Conservation (phyloP, 2,329 filamentous ascomycete species). For the Arthrobotrys pseudoclavata region DNA sequence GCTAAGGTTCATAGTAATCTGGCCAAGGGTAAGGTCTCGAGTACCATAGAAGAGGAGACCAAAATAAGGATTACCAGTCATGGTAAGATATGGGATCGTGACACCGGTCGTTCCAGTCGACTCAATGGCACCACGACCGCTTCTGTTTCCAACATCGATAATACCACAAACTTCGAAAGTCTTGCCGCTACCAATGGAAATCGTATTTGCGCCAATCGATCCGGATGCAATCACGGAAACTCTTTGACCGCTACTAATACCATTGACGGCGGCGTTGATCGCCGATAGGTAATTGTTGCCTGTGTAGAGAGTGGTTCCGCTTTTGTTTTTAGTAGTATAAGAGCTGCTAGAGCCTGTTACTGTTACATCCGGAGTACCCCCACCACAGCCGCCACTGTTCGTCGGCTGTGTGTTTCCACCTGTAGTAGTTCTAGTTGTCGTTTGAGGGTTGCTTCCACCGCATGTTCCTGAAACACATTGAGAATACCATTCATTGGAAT, state of each 20-base stretch:
- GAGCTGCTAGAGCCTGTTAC: slow-evolving; percentile 69
- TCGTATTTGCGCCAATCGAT: slow-evolving; percentile 71
- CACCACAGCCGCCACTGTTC: background rate
- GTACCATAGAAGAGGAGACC: slow-evolving; percentile 72
- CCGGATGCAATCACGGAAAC: slow-evolving; percentile 72
- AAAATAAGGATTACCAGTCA: slow-evolving; percentile 74
- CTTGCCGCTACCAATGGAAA: slow-evolving; percentile 71
- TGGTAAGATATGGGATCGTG: slow-evolving; percentile 71
- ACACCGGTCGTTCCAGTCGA: slow-evolving; percentile 69
- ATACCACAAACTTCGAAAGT: slow-evolving; percentile 74
- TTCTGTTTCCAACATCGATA: slow-evolving; percentile 68
- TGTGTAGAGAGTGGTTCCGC: slow-evolving; percentile 69
- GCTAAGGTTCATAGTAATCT: slow-evolving; percentile 72
- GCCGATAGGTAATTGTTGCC: slow-evolving; percentile 72
- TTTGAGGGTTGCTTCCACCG: slow-evolving; percentile 11
- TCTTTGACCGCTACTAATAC: slow-evolving; percentile 70
- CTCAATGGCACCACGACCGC: slow-evolving; percentile 72
- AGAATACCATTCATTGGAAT: slow-evolving; percentile 67
- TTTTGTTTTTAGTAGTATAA: slow-evolving; percentile 68
- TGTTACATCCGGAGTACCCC: background rate
- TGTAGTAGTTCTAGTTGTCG: slow-evolving; percentile 12
- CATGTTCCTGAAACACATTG: slow-evolving; percentile 65
- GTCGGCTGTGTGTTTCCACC: slow-evolving; percentile 14
- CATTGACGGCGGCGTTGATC: slow-evolving; percentile 72
- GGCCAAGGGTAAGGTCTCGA: slow-evolving; percentile 69